A percentile compares a stretch with the other conserved stretches of the same genome.
Conservation (phyloP, 805 yeast genomes). For the Yarrowia sp. region DNA sequence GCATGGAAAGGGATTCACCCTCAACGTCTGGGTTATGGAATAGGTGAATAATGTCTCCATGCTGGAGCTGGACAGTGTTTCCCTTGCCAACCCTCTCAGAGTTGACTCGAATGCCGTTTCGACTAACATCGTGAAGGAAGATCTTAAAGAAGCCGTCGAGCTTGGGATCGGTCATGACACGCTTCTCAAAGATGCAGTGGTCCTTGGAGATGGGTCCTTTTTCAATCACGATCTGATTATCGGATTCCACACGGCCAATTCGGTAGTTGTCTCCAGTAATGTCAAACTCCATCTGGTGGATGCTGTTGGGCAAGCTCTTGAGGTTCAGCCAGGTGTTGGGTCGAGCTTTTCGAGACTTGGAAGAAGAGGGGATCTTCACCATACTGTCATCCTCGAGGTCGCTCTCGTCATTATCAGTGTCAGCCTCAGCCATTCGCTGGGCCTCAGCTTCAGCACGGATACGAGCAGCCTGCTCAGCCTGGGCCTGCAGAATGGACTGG, state of each 20-base stretch:
- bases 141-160: conserved; percentile 21
- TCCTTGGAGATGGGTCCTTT: conserved; percentile 27
- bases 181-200: conserved; percentile 26
- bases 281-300: conserved; percentile 1
- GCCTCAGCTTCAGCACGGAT: conserved; percentile 34
- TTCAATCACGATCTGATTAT: conserved; percentile 26
- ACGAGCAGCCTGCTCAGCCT: conserved; percentile 32
- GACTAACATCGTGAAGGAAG: conserved; percentile 31
- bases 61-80: conserved; percentile 4
- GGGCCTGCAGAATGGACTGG: conserved; percentile 30
- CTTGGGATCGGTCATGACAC: conserved; percentile 23
- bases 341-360: neutral
- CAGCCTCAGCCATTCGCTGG: conserved; percentile 24
- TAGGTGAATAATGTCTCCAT: conserved; percentile 18
- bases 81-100: conserved; percentile 1
- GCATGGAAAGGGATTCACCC: conserved; percentile 12
- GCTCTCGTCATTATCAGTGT: conserved; percentile 21
- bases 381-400: conserved; percentile 15
- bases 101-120: conserved; percentile 33
- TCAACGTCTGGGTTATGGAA: conserved; percentile 7
- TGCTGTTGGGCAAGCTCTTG: conserved; percentile 13
- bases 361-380: conserved; percentile 4
- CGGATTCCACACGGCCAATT: conserved; percentile 11
- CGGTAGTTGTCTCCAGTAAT: conserved; percentile 21
- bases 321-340: conserved; percentile 30